Percentiles rank a stretch among this genome's conserved stretches.
phyloP scores from a whole-genome alignment of 2,329 filamentous ascomycete species.

The Epichloe uncinata region DNA sequence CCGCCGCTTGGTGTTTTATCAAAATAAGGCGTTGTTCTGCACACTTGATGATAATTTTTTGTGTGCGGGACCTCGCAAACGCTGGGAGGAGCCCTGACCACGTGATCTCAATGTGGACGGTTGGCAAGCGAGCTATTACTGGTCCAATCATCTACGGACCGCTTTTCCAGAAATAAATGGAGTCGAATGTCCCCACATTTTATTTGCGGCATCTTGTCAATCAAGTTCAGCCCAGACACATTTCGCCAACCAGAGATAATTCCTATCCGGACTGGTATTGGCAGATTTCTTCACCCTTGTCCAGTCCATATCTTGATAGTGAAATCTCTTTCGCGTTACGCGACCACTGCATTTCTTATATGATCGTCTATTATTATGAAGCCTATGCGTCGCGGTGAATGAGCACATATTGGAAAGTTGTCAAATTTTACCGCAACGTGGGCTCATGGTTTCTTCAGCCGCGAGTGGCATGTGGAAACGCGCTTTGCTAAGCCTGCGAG shows the following conservation, averaged over 20 bases:
- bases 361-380: not conserved
- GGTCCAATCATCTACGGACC: not conserved
- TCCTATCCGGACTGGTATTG: not conserved
- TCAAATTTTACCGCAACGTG: not conserved
- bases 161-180: not conserved
- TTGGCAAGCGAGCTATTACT: constrained; percentile 5
- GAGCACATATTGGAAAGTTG: not conserved
- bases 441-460: not conserved
- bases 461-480: not conserved
- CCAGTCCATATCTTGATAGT: not conserved
- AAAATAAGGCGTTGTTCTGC: constrained; percentile 14
- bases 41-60: constrained; percentile 23
- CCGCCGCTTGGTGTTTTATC: constrained; percentile 28
- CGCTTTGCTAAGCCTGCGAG: not conserved
- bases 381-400: not conserved
- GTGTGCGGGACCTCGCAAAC: constrained; percentile 19
- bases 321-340: not conserved
- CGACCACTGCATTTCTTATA: not conserved
- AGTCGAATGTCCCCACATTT: not conserved
- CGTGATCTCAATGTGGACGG: constrained; percentile 15
- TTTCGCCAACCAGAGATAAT: not conserved
- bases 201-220: not conserved
- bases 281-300: not conserved
- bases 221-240: not conserved
- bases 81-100: constrained; percentile 22